Conservation (phyloP, 306 rosid genomes). For the Crataegus laevigata region DNA sequence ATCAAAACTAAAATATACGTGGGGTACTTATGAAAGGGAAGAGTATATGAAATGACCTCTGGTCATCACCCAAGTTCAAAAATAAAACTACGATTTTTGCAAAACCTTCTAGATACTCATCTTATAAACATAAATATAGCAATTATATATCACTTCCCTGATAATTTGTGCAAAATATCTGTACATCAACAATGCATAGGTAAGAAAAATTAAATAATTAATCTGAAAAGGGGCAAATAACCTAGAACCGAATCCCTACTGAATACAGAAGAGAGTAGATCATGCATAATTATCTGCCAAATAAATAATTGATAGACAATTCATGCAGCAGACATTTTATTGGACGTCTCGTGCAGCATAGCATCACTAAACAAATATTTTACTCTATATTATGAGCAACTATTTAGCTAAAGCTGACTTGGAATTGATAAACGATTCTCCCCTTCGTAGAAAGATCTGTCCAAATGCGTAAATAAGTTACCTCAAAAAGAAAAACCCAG, state of each 20-base stretch:
- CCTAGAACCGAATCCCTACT: neutral
- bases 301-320: neutral
- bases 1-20: neutral
- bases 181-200: neutral
- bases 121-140: neutral
- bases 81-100: neutral
- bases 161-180: neutral
- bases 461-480: constrained; percentile 12
- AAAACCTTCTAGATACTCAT: neutral
- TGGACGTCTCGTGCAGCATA: neutral
- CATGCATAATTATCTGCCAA: neutral
- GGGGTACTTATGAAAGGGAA: neutral
- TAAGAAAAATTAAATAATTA: neutral
- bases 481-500: constrained; percentile 9
- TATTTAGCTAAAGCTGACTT: neutral
- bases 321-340: neutral
- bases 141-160: neutral
- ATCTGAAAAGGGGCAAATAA: neutral
- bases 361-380: neutral
- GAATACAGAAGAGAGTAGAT: neutral
- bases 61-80: neutral
- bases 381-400: neutral
- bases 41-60: neutral
- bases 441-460: neutral
- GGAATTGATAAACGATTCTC: neutral